These are phyloP conservation scores for Talaromyces proteolyticus DNA, from an alignment of 495 filamentous ascomycete species.

Conservation along the genomic window DNA sequence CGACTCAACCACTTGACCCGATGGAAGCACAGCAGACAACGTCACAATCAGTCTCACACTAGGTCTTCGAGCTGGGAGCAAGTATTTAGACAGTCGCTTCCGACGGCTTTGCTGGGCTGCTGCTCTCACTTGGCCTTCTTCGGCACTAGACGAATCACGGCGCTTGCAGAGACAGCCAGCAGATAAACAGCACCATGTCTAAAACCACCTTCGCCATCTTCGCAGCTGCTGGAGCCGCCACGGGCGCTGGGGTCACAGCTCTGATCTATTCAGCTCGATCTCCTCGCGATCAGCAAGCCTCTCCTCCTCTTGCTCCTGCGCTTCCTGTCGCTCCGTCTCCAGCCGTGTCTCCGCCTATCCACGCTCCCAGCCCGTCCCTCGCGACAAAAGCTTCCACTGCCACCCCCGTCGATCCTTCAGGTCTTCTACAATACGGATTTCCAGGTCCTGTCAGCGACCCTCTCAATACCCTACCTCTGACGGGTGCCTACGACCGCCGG, in stretches of 20 bases:
- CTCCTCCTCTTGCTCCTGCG: conserved; percentile 32
- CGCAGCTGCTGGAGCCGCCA: conserved; percentile 82
- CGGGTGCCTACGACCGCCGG: conserved; percentile 86
- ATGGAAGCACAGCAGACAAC: too few relatives aligned
- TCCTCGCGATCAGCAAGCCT: conserved; percentile 36
- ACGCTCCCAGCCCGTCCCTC: conserved; percentile 30
- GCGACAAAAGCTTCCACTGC: conserved; percentile 26
- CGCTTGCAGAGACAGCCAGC: too few relatives aligned
- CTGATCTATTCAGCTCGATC: conserved; percentile 65
- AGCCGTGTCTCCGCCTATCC: conserved; percentile 19
- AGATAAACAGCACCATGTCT: conserved; percentile 64
- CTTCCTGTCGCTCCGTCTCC: conserved; percentile 36
- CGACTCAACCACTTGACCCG: neutral
- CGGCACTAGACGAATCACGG: too few relatives aligned
- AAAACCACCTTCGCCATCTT: conserved; percentile 84
- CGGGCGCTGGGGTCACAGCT: conserved; percentile 79
- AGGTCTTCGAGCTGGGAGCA: too few relatives aligned
- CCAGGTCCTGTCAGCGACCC: conserved; percentile 86
- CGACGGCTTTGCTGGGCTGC: neutral
- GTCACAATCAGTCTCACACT: too few relatives aligned
- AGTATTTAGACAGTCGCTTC: neutral
- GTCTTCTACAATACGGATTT: conserved; percentile 95
- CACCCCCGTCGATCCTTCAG: conserved; percentile 73
- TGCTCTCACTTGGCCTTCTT: neutral
- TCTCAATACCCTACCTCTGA: conserved; percentile 62